phyloP scores from a whole-genome alignment of 202 grass and related monocot genomes.

The Panicum hallii region DNA sequence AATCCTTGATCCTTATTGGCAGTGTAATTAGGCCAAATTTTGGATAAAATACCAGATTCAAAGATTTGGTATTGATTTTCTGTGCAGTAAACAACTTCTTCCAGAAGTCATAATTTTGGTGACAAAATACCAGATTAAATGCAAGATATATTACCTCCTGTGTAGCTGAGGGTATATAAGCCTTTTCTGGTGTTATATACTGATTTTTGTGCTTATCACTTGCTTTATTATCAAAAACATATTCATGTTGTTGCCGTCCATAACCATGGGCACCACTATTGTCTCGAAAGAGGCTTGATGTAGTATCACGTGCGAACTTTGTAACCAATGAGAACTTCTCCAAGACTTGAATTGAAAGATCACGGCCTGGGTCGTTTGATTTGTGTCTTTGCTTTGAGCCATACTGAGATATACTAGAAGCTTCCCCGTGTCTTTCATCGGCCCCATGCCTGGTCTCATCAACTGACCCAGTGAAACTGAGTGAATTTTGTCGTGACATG shows the following conservation, averaged over 20 bases:
- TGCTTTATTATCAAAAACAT: slow-evolving; percentile 52
- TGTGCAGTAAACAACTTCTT: slow-evolving; percentile 11
- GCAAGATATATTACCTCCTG: slow-evolving; percentile 68
- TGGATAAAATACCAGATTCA: slow-evolving; percentile 26
- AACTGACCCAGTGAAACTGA: slow-evolving; percentile 60
- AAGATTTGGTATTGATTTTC: background rate
- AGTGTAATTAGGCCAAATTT: slow-evolving; percentile 12
- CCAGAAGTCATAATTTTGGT: slow-evolving; percentile 1
- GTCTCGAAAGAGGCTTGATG: slow-evolving; percentile 83
- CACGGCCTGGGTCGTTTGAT: slow-evolving; percentile 73
- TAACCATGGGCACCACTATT: slow-evolving; percentile 61
- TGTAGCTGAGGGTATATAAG: slow-evolving; percentile 52
- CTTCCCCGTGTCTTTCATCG: slow-evolving; percentile 47
- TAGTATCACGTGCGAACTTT: slow-evolving; percentile 93
- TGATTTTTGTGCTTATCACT: slow-evolving; percentile 59
- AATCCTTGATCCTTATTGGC: slow-evolving; percentile 1
- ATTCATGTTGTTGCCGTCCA: slow-evolving; percentile 62
- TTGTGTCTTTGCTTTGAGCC: slow-evolving; percentile 67
- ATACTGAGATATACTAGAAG: slow-evolving; percentile 66
- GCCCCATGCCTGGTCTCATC: slow-evolving; percentile 48
- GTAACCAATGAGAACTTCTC: slow-evolving; percentile 99
- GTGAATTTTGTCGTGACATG: slow-evolving; percentile 70
- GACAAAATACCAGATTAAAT: background rate
- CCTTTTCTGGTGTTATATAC: slow-evolving; percentile 53
- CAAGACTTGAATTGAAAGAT: slow-evolving; percentile 89